Evolutionary conservation across 2,329 filamentous ascomycete species (phyloP).

Genomic region (Colletotrichum eremochloae): DNA sequence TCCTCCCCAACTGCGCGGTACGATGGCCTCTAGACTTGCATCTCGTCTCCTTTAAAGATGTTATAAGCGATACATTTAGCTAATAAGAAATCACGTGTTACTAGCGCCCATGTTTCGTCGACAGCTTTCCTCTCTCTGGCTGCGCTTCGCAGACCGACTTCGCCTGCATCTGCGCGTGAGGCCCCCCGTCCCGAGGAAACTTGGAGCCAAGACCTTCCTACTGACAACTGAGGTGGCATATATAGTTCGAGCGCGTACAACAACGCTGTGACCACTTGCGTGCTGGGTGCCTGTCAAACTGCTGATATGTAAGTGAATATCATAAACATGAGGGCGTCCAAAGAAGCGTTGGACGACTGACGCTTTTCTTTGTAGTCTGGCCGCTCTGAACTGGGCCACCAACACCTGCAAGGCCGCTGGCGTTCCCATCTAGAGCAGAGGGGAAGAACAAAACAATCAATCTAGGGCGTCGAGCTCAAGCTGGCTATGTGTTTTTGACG

Average conservation of each 20-base stretch:
- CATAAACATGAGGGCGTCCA: no score
- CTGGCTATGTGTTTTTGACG: neutral
- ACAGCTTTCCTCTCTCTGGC: conserved; percentile 38
- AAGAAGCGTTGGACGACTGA: neutral
- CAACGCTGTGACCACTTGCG: conserved; percentile 26
- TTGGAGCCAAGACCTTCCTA: no score
- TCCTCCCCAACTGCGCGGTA: conserved; percentile 32
- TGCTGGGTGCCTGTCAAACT: conserved; percentile 21
- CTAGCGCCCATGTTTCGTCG: conserved; percentile 37
- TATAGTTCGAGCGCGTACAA: conserved; percentile 33
- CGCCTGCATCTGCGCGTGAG: conserved; percentile 41
- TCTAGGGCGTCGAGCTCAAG: no score
- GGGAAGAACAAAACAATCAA: no score
- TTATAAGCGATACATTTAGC: neutral
- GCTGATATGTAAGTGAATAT: conserved; percentile 19
- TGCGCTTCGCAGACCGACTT: conserved; percentile 39
- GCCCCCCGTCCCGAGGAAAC: neutral
- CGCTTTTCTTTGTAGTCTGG: conserved; percentile 4
- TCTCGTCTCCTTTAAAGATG: neutral
- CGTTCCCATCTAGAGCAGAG: conserved; percentile 13
- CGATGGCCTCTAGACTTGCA: neutral
- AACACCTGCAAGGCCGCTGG: conserved; percentile 29
- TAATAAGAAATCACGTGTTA: neutral
- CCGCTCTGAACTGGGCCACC: conserved; percentile 25
- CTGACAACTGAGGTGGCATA: neutral